Evolutionary conservation across 1,139 yeast species (phyloP), one percentile per base, ranked within the genome.

Genomic region (Candida tunisiensis): DNA sequence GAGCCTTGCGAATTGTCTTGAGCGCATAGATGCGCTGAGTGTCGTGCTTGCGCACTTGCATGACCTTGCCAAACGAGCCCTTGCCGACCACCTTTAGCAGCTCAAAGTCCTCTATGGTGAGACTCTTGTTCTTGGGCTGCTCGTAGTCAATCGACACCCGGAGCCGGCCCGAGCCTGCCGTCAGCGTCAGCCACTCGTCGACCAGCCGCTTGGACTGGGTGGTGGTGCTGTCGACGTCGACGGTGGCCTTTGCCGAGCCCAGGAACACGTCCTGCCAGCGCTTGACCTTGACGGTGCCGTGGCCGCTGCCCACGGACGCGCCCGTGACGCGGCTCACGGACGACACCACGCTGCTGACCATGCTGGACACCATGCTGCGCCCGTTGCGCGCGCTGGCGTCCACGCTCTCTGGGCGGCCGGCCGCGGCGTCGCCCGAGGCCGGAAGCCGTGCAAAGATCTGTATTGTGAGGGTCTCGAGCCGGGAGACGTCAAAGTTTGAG

Each of bases 1-100:
- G 94, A 15, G 92, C 83, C 49, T 88, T 88, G 40, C 96, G 66
- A 37, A 88, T 71, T 1, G 95, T 83, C 49, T 88, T 88, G 48
- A 88, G 60, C 3, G 98, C 98, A 51, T 88, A 88, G 21, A 88
- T 74, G 47, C 85, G 92, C 38, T 77, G 77, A 8, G 98, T 88
- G 52, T 88, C 96, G 41, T 79, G 79, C 55, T 88, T 88, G 33
- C 83, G 73, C 25, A 88, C 98, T 53, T 88, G 98, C 96, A 88
- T 88, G 31, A 88, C 98, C 53, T 91, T 88, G 30, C 98, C 98
- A 53, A 88, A 91, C 2, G 95, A 82, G 3, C 98, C 98, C 50
- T 88, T 88, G 25, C 98, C 98, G 32, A 88, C 82, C 13, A 88
- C 98, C 52, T 88, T 88, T 41, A 88, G 63, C 31, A 91, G 58